These are phyloP conservation scores for Thraustochytrium sp. DNA, from an alignment of 352 stramenopile genomes.

Conservation along the genomic window DNA sequence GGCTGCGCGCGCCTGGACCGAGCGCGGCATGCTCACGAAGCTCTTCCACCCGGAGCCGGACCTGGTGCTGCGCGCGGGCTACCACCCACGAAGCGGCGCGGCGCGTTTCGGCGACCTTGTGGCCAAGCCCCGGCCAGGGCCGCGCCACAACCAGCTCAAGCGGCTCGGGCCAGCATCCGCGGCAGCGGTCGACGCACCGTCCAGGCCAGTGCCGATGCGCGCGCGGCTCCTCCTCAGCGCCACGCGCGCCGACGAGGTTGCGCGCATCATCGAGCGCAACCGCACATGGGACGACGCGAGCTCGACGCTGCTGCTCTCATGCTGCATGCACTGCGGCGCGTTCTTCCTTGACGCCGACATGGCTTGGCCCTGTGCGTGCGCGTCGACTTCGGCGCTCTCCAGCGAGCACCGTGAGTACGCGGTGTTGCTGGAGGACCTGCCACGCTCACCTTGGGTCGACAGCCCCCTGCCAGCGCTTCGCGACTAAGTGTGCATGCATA, in stretches of 20 bases:
- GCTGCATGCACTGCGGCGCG: background rate
- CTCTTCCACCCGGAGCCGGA: constrained; percentile 21
- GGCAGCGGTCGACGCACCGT: too few species aligned
- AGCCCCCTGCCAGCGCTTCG: background rate
- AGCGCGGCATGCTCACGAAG: background rate
- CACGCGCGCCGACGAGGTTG: constrained; percentile 9
- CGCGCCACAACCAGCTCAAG: background rate
- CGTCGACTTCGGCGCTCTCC: background rate
- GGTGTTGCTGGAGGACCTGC: background rate
- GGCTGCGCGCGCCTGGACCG: background rate
- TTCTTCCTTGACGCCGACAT: constrained; percentile 34
- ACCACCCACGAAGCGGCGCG: background rate
- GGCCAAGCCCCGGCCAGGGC: background rate
- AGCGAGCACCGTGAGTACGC: background rate
- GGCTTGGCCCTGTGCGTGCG: constrained; percentile 18
- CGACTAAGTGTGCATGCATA: too few species aligned
- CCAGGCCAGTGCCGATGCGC: background rate
- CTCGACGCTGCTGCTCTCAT: constrained; percentile 20
- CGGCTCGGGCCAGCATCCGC: too few species aligned
- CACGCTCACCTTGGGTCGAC: background rate
- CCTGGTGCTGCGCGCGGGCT: background rate
- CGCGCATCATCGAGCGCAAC: constrained; percentile 1
- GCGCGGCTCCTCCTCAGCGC: background rate
- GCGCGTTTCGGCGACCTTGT: background rate
- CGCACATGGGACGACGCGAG: constrained; percentile 6